Evolutionary conservation across 257 asterid genomes (phyloP), one percentile per base, ranked within the genome.

Genomic region (Ilex aquifolium): DNA sequence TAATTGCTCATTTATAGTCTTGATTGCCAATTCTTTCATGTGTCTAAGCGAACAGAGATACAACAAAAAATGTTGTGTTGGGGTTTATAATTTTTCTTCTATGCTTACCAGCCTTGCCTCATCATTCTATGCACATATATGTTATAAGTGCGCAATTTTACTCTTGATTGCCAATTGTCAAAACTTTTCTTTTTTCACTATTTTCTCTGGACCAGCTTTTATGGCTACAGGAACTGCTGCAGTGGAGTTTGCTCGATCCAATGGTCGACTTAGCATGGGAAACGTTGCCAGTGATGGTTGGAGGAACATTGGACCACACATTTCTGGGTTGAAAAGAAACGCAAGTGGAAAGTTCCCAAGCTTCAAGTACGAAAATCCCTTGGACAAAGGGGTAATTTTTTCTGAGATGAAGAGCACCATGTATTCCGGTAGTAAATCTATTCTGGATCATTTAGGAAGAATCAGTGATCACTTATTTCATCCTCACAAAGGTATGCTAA

Each of bases 201-300:
- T 40, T 31, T 39, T 70, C 57, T 36, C 42, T 36, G 42, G 42
- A 8, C 42, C 42, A 36, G 98, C 82, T 71, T 62, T 83, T 69
- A 39, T 44, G 80, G 76, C 65, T 44, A 64, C 84, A 11, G 79
- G 75, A 69, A 74, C 49, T 72, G 76, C 80, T 56, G 84, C 78
- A 42, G 9, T 73, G 42, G 90, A 76, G 46, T 60, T 71, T 72
- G 79, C 82, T 55, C 82, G 69, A 46, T 74, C 86, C 21, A 68
- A 73, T 31, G 69, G 69, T 66, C 42, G 65, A 32, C 65, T 53
- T 44, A 76, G 70, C 54, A 73, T 66, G 74, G 69, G 69, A 66
- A 72, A 68, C 44, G 52, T 44, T 42, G 68, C 56, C 14, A 78
- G 66, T 56, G 82, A 71, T 36, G 65, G 69, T 66, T 64, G 88